Conservation (phyloP, 257 asterid genomes). For the Solanum etuberosum region DNA sequence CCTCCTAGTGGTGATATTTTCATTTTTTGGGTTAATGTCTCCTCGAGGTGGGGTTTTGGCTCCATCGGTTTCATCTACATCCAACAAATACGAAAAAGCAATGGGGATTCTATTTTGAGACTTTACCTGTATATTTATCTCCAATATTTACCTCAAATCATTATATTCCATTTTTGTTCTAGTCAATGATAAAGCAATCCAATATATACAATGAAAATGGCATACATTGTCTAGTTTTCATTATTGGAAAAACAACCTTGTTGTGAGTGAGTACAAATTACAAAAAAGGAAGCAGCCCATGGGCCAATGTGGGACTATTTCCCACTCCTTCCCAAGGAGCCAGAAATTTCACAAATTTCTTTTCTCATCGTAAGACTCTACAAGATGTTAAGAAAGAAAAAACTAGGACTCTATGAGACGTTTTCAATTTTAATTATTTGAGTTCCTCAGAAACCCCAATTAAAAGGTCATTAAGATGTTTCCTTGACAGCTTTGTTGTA, state of each 20-base stretch:
- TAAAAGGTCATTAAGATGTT: not conserved
- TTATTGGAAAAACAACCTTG: not conserved
- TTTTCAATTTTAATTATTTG: not conserved
- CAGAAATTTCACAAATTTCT: not conserved
- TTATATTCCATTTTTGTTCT: not conserved
- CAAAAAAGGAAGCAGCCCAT: not conserved
- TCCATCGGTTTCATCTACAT: not conserved
- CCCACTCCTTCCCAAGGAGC: not conserved
- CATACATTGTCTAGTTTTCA: not conserved
- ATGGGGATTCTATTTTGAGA: not conserved
- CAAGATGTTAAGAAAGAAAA: not conserved
- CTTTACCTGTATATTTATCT: not conserved
- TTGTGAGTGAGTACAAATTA: not conserved
- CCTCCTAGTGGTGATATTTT: not conserved
- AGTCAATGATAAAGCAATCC: not conserved
- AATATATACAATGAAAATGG: not conserved
- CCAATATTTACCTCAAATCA: not conserved
- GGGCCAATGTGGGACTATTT: not conserved
- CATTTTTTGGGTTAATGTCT: not conserved
- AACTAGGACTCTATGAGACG: not conserved
- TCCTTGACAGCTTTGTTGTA: not conserved
- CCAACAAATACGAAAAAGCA: not conserved
- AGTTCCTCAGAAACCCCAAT: not conserved
- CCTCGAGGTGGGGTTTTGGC: not conserved
- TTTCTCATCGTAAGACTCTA: not conserved